Percentiles rank a stretch among this genome's conserved stretches.
phyloP scores from a whole-genome alignment of 169 alveolate species.

The Plasmodium inui region DNA sequence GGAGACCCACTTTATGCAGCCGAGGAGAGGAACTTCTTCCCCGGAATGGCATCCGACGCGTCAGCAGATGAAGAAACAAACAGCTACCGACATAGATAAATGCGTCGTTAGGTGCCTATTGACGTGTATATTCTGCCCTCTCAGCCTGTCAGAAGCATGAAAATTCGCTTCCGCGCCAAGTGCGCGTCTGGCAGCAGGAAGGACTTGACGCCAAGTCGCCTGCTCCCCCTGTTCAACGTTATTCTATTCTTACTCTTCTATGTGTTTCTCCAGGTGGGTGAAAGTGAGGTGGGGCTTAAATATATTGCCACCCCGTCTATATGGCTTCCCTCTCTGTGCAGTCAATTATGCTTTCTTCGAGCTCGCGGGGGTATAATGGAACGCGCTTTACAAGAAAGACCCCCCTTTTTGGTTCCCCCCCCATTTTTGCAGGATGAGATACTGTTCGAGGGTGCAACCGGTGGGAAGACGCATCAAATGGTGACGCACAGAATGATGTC shows the following conservation, averaged over 20 bases:
- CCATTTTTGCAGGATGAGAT: not conserved
- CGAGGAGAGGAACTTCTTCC: not conserved
- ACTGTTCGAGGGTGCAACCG: not conserved
- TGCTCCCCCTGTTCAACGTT: not conserved
- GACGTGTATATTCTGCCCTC: not conserved
- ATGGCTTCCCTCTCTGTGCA: not conserved
- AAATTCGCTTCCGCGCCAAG: not conserved
- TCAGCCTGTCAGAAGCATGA: not conserved
- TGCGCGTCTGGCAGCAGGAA: not conserved
- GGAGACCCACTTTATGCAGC: not conserved
- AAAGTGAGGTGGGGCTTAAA: not conserved
- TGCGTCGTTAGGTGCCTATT: not conserved
- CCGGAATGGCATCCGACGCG: not conserved
- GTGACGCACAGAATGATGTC: not conserved
- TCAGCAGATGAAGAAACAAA: not conserved
- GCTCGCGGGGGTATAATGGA: not conserved
- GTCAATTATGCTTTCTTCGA: not conserved
- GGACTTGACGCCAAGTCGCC: not conserved
- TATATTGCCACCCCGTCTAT: not conserved
- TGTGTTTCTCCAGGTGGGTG: not conserved
- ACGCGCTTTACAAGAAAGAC: not conserved
- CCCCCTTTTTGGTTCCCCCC: not conserved
- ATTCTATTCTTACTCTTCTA: not conserved
- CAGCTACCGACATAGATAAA: not conserved
- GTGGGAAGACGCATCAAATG: not conserved